phyloP scores from a whole-genome alignment of 176 grass and related monocot genomes.

The Pontederia crassipes region DNA sequence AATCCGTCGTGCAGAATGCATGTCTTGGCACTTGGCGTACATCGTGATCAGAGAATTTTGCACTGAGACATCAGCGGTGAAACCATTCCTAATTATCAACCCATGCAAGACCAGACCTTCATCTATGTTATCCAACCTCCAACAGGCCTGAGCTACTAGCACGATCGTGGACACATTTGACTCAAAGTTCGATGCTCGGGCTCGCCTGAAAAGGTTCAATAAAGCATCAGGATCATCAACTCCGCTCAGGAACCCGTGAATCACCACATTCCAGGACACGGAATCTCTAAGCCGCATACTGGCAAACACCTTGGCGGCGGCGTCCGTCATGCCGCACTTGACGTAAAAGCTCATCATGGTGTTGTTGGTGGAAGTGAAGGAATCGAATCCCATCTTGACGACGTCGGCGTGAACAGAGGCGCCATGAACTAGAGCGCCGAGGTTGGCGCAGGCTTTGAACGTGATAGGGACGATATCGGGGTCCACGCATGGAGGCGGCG shows the following conservation, averaged over 20 bases:
- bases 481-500: background rate
- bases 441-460: conserved; percentile 19
- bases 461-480: conserved; percentile 15
- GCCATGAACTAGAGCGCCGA: background rate
- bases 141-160: conserved; percentile 18
- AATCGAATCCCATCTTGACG: conserved; percentile 19
- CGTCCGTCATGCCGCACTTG: conserved; percentile 3
- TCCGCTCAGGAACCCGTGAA: conserved; percentile 20
- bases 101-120: conserved; percentile 25
- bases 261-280: conserved; percentile 28
- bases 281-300: conserved; percentile 16
- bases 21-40: conserved; percentile 17
- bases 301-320: conserved; percentile 17
- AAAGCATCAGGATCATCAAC: background rate
- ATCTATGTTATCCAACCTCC: conserved; percentile 15
- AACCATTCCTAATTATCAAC: conserved; percentile 14
- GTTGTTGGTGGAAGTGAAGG: conserved; percentile 22
- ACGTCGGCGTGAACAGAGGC: conserved; percentile 24
- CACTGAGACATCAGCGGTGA: conserved; percentile 9
- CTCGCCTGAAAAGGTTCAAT: conserved; percentile 4
- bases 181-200: conserved; percentile 8
- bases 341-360: conserved; percentile 29
- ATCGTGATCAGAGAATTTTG: conserved; percentile 20
- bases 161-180: conserved; percentile 26
- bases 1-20: conserved; percentile 10